Base-by-base conservation (phyloP, 352 stramenopile species). In the Phytophthora fragariaefolia region DNA sequence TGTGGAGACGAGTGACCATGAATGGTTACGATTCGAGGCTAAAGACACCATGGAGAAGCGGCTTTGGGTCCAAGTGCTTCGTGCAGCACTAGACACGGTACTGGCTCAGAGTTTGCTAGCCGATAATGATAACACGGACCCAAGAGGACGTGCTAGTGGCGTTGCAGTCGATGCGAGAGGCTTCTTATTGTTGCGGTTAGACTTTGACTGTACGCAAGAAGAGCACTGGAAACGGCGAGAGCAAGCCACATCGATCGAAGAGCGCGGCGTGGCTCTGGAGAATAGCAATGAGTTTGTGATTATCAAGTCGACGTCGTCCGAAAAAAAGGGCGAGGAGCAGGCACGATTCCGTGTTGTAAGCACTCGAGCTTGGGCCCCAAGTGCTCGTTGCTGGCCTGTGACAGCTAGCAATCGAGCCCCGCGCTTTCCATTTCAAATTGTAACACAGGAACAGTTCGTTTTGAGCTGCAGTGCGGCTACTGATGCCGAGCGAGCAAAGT, bases 351-450 rank as follows among this genome's bases (percentile, higher is more conserved):
- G 67, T 10, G 73, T 73, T 1, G 58, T 87, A 10, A 78, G 71
- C 3, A 90, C 83, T 23, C 63, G 76, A 1, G 79, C 79, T 0
- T 89, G 80, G 82, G 57, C 59, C 3, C 74, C 71, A 10, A 69
- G 61, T 34, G 28, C 61, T n/a, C 69, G 45, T 10, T 67, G 59
- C 20, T 77, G 66, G 46, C 66, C 65, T 6, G 71, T 78, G 28
- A 69, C 58, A 7, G 58, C 51, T 12, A 45, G 47, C 1, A 69
- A 69, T 22, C 48, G 60, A 24, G 63, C 64, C 0, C 79, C 75
- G 38, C 69, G 77, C 20, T 92, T 85, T 32, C 79, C 83, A 3
- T 92, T 92, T 46, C 79, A 92, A 47, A 77, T 92, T n/a, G 45
- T 90, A 30, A 90, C 83, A 5, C 73, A 88, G 18, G 77, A 90